Percentiles rank a stretch among this genome's conserved stretches.
Conservation (phyloP, 441 rosid genomes). For the Adansonia gregorii region DNA sequence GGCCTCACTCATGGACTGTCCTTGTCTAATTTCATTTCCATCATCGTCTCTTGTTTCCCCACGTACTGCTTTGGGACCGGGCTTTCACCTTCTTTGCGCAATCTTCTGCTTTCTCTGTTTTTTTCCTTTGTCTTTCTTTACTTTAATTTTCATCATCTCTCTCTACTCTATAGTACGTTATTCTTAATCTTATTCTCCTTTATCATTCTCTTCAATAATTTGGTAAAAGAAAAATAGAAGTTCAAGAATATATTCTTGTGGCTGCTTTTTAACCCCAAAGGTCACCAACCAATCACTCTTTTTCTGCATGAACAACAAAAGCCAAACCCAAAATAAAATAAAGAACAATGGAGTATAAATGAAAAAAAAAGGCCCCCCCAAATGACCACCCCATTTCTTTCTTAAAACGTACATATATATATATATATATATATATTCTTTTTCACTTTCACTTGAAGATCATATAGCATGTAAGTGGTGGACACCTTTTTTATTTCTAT, state of each 20-base stretch:
- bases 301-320: conserved; percentile 14
- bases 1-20: no score
- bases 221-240: not conserved
- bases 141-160: no score
- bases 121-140: not conserved
- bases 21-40: no score
- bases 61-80: no score
- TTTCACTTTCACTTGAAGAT: conserved; percentile 2
- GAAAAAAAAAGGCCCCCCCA: not conserved
- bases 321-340: not conserved
- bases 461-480: not conserved
- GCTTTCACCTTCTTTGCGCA: not conserved
- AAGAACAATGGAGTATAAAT: not conserved
- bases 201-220: not conserved
- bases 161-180: no score
- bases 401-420: no score
- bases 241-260: conserved; percentile 24
- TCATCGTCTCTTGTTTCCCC: no score
- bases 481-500: conserved; percentile 3
- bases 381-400: not conserved
- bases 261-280: not conserved
- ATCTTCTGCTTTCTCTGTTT: not conserved
- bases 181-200: not conserved
- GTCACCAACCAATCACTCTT: not conserved
- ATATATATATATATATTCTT: not conserved